phyloP scores from a whole-genome alignment of 2,329 filamentous ascomycete genomes.

The Tetracladium maxilliforme region DNA sequence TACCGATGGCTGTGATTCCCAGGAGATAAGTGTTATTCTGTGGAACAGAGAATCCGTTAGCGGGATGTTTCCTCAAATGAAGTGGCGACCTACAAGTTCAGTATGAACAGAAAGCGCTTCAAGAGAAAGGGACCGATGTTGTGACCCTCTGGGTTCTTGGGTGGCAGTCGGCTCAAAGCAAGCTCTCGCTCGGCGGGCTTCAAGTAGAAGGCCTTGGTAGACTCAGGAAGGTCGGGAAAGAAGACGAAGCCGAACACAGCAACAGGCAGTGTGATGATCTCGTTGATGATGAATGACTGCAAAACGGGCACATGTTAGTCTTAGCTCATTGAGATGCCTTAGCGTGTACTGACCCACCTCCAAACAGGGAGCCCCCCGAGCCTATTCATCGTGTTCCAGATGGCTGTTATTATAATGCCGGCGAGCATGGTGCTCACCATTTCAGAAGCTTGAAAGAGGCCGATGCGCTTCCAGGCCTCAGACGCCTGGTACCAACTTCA shows the following conservation, averaged over 20 bases:
- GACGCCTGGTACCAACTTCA: no score
- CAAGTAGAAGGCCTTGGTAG: slow-evolving; percentile 31
- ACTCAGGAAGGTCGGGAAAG: slow-evolving; percentile 33
- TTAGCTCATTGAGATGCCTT: no score
- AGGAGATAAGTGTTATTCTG: slow-evolving; percentile 43
- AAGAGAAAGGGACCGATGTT: slow-evolving; percentile 15
- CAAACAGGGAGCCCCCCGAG: no score
- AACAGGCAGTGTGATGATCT: slow-evolving; percentile 35
- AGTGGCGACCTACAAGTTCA: slow-evolving; percentile 12
- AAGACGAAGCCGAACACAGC: slow-evolving; percentile 31
- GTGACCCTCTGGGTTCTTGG: slow-evolving; percentile 16
- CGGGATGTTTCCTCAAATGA: slow-evolving; percentile 14
- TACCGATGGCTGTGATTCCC: slow-evolving; percentile 38
- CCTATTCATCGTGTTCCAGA: no score
- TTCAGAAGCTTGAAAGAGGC: no score
- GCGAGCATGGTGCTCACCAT: no score
- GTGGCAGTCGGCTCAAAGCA: slow-evolving; percentile 23
- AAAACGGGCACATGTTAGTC: no score
- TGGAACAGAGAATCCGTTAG: slow-evolving; percentile 26
- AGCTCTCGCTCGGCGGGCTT: slow-evolving; percentile 18
- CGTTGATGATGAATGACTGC: slow-evolving; percentile 39
- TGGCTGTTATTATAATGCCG: no score
- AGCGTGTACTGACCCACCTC: no score
- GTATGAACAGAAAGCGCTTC: slow-evolving; percentile 18
- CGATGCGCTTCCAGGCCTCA: no score